Evolutionary conservation across 2,329 filamentous ascomycete genomes (phyloP).

Genomic region (Colletotrichum viniferum): DNA sequence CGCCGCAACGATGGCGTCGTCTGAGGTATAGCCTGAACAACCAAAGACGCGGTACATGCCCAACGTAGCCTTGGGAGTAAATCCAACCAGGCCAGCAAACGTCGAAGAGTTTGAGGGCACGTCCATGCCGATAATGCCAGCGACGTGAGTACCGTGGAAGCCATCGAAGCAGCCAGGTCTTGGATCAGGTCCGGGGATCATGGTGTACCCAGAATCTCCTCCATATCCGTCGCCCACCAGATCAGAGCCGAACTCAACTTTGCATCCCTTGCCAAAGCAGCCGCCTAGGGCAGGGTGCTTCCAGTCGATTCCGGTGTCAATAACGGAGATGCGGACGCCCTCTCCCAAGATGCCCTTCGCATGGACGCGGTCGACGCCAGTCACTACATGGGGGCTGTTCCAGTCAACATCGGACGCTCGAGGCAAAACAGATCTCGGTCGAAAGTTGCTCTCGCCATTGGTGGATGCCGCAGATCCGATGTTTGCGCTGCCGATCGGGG

Average conservation of each 20-base stretch:
- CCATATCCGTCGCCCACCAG: constrained; percentile 23
- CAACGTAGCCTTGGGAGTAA: constrained; percentile 28
- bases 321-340: constrained; percentile 6
- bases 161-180: constrained; percentile 24
- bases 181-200: constrained; percentile 19
- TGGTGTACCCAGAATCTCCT: background rate
- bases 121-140: constrained; percentile 23
- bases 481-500: background rate
- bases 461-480: no score
- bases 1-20: constrained; percentile 28
- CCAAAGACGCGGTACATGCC: constrained; percentile 27
- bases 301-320: constrained; percentile 14
- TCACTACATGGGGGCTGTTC: constrained; percentile 12
- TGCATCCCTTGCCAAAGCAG: constrained; percentile 18
- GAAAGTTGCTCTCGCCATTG: background rate
- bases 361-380: constrained; percentile 3
- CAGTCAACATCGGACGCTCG: background rate
- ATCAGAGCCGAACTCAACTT: constrained; percentile 19
- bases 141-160: constrained; percentile 33
- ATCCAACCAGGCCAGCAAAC: constrained; percentile 23
- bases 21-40: constrained; percentile 19
- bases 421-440: background rate
- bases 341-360: background rate
- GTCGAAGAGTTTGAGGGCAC: background rate
- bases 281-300: constrained; percentile 3